Evolutionary conservation across 2,329 filamentous ascomycete genomes (phyloP).

Genomic region (Aspergillus quadrilineatus): DNA sequence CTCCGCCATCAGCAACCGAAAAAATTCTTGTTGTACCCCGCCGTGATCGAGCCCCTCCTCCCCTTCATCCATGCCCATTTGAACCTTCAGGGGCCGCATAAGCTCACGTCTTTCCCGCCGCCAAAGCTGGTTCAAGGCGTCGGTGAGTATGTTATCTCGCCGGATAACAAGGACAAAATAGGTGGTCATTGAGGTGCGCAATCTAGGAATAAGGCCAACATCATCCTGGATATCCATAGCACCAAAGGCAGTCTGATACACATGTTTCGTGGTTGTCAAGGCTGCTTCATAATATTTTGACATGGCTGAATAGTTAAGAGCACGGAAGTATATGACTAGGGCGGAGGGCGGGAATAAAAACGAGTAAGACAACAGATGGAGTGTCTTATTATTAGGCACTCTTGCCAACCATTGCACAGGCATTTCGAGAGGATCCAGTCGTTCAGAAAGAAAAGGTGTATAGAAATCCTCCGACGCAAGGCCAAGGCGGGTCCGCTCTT

Average conservation of each 20-base stretch:
- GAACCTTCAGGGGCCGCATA: slow-evolving; percentile 80
- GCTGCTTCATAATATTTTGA: slow-evolving; percentile 73
- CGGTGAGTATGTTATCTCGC: slow-evolving; percentile 64
- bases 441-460: slow-evolving; percentile 72
- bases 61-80: slow-evolving; percentile 75
- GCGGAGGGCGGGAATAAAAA: slow-evolving; percentile 74
- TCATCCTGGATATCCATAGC: slow-evolving; percentile 55
- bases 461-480: slow-evolving; percentile 69
- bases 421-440: slow-evolving; percentile 71
- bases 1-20: slow-evolving; percentile 77
- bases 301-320: slow-evolving; percentile 86
- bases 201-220: slow-evolving; percentile 59
- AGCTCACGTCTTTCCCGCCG: slow-evolving; percentile 78
- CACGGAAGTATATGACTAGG: slow-evolving; percentile 79
- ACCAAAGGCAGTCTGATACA: slow-evolving; percentile 46
- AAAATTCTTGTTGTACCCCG: slow-evolving; percentile 95
- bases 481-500: slow-evolving; percentile 66
- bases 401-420: slow-evolving; percentile 70
- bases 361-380: slow-evolving; percentile 76
- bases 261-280: slow-evolving; percentile 47
- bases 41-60: slow-evolving; percentile 92
- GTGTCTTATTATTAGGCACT: slow-evolving; percentile 58
- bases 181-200: slow-evolving; percentile 66
- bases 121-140: slow-evolving; percentile 88
- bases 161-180: slow-evolving; percentile 71